phyloP scores from a whole-genome alignment of 805 yeast species.

The Candida odintsovae region DNA sequence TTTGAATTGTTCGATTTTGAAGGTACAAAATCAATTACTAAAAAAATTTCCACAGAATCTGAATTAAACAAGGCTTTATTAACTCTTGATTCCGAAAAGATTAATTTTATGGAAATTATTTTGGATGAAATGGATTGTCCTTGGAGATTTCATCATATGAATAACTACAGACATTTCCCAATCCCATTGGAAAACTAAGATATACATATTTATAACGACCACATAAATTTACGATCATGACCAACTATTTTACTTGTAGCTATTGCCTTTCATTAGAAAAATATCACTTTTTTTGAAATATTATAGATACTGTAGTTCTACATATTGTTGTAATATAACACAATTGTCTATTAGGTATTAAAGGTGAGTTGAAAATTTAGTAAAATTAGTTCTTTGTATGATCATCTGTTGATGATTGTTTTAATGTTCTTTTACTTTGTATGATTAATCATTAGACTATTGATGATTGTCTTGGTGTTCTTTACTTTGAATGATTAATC shows the following conservation, averaged over 20 bases:
- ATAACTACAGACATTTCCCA: slow-evolving; percentile 24
- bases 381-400: no score
- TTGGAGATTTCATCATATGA: slow-evolving; percentile 47
- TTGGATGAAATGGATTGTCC: slow-evolving; percentile 61
- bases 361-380: no score
- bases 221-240: no score
- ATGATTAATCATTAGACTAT: no score
- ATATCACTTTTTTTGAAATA: background rate
- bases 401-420: no score
- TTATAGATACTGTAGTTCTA: background rate
- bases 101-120: slow-evolving; percentile 54
- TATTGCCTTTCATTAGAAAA: background rate
- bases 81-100: slow-evolving; percentile 26
- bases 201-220: no score
- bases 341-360: background rate
- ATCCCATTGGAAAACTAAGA: background rate
- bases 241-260: background rate
- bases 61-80: slow-evolving; percentile 26
- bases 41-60: slow-evolving; percentile 33
- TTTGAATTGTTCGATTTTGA: slow-evolving; percentile 50
- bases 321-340: no score
- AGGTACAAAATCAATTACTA: slow-evolving; percentile 25
- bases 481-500: background rate
- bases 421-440: no score
- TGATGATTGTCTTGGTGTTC: background rate